These are phyloP conservation scores for Emergomyces orientalis DNA, from an alignment of 2,329 filamentous ascomycete genomes.

Conservation along the genomic window DNA sequence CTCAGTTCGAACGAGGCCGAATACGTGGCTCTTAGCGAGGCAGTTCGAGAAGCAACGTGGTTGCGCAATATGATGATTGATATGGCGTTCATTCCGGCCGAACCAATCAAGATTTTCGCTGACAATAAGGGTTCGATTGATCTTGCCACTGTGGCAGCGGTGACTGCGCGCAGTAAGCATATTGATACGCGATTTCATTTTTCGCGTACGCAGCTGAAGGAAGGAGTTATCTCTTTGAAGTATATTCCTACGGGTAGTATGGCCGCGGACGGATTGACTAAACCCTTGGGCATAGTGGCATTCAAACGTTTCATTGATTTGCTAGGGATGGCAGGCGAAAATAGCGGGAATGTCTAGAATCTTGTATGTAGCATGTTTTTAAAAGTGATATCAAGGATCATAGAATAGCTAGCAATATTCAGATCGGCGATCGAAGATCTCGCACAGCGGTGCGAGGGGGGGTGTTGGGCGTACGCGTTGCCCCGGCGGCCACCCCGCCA, in stretches of 20 bases:
- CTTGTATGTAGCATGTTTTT: not conserved
- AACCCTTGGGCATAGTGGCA: not conserved
- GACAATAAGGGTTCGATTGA: conserved; percentile 12
- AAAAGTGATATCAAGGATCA: too few species aligned
- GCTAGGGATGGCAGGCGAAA: not conserved
- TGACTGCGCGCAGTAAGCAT: conserved; percentile 11
- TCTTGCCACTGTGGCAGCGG: conserved; percentile 8
- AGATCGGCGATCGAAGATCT: too few species aligned
- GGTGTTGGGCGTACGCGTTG: too few species aligned
- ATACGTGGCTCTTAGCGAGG: conserved; percentile 12
- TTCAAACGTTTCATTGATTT: not conserved
- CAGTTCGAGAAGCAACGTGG: conserved; percentile 9
- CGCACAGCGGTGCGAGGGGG: too few species aligned
- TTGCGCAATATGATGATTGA: conserved; percentile 12
- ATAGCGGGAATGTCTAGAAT: not conserved
- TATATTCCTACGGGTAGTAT: conserved; percentile 9
- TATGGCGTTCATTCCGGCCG: not conserved
- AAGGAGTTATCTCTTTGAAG: conserved; percentile 5
- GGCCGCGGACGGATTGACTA: not conserved
- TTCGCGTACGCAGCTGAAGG: conserved; percentile 6
- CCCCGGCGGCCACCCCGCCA: too few species aligned
- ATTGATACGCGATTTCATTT: conserved; percentile 13
- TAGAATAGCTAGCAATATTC: too few species aligned
- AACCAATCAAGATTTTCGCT: not conserved
- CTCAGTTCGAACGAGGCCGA: conserved; percentile 14